Evolutionary conservation across 768 basidiomycete genomes (phyloP), one percentile per base, ranked within the genome.

Genomic region (Sporobolomyces pararoseus): DNA sequence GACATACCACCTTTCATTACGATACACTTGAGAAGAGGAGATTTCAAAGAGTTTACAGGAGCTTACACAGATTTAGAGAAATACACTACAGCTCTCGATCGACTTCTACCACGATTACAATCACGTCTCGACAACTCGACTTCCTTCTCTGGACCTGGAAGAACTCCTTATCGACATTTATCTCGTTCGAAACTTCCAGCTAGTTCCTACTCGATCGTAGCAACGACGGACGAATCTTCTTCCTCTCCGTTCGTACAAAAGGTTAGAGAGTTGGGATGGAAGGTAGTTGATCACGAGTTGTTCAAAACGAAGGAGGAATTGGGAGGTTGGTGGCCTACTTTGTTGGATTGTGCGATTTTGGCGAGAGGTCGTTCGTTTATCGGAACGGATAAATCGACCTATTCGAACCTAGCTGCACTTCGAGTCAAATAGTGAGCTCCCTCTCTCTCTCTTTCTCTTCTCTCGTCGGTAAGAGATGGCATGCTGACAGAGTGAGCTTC

Each of bases 1-100:
- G 19, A 65, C 17, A 25, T 74, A 42, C 73, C 69, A 21, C 73
- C 73, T 1, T 71, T 74, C 63, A 74, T 74, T 58, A 52, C 69
- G 25, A 35, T 74, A 23, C 73, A 74, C 31, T 54, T 74, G 17
- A 69, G 73, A 9, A 62, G 73, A 4, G 69, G 69, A 44, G 73
- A 74, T 61, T 74, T 74, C 60, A 61, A 59, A 23, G 69, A 65
- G 16, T 74, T 74, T 27, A 31, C 66, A 1, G 73, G 73, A 46
- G 39, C 58, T 23, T 66, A 53, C 73, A 71, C 73, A 21, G 52
- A 27, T 2, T 59, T 74, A 9, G 66, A 65, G 12, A 65, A 68
- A 50, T 74, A 74, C 66, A 34, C 39, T 21, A 7, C 49, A 1
- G 73, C 66, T 13, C 61, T 74, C 47, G 42, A 17, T 1, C 66